Evolutionary conservation across 306 rosid species (phyloP), one percentile per base, ranked within the genome.

Genomic region (Glycine latifolia): DNA sequence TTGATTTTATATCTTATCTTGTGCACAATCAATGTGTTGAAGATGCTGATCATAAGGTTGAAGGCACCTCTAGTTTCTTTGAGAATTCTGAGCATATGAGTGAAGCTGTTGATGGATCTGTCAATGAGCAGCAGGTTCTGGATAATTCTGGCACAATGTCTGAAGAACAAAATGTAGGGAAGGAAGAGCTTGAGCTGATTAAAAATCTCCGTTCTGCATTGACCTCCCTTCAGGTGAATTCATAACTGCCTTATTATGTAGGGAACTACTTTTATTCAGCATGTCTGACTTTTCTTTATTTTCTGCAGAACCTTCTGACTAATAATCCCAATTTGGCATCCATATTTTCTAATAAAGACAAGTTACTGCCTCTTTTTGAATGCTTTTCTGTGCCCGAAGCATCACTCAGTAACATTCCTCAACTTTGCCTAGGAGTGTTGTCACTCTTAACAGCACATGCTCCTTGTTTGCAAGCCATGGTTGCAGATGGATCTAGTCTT

Each of bases 391-490:
- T 93, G 81, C 87, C 92, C 46, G 93, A 89, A 86, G 90, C 98
- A 73, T 86, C 98, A 66, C 85, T 86, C 79, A 90, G 91, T 85
- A 89, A 88, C 80, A 91, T 93, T 85, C 98, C 97, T 87, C 99
- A 91, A 82, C 99, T 93, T 86, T 95, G 99, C 85, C 89, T 95
- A 37, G 84, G 71, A 75, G 98, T 95, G 76, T 78, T 95, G 80
- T 93, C 99, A 80, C 99, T 95, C 77, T 86, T 95, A 89, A 95
- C 99, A 55, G 93, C 95, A 56, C 95, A 95, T 77, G 99, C 98
- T 81, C 89, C 98, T 77, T 95, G 99, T 88, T 91, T 95, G 92
- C 97, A 89, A 88, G 97, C 99, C 61, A 95, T 95, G 99, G 99
- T 95, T 87, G 97, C 98, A 46, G 99, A 95, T 87, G 98, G 99